Evolutionary conservation across 257 asterid species (phyloP), one percentile per base, ranked within the genome.

Genomic region (Linaria vulgaris): DNA sequence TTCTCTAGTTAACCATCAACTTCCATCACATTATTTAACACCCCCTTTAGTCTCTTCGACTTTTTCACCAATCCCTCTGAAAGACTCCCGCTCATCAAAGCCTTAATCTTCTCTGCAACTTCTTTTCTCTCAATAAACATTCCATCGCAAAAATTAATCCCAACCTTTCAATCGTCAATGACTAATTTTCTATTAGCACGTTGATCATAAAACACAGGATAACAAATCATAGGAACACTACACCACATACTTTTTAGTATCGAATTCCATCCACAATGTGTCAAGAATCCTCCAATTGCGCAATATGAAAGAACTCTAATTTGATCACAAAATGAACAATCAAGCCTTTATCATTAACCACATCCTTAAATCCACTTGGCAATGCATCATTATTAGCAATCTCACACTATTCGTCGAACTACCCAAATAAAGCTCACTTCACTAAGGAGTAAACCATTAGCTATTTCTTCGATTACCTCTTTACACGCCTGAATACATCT

Each of bases 221-320:
- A 72, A 60, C 90, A 83, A 47, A 83, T 64, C 90, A 83, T 71
- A 0, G 90, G 90, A 11, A 83, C 80, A 0, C 77, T 80, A 17
- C 69, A 75, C 81, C 84, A 80, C 21, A 79, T 58, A 47, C 90
- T 80, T 58, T 83, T 87, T 46, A 81, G 0, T 15, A 68, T 64
- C 1, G 90, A 83, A 38, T 83, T 83, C 90, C 90, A 83, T 23
- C 83, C 90, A 22, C 83, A 73, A 1, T 83, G 90, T 0, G 90
- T 80, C 58, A 83, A 34, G 49, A 81, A 83, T 10, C 90, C 85
- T 44, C 85, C 90, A 0, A 81, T 48, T 0, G 79, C 76, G 0
- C 54, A 61, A 47, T 72, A 37, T 0, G 82, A 78, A n/a, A 83
- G 68, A 56, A 80, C 68, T 50, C 0, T 51, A 5, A 64, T 71